Base-by-base conservation (phyloP, 1,139 yeast species). In the Yamadazyma sp. region DNA sequence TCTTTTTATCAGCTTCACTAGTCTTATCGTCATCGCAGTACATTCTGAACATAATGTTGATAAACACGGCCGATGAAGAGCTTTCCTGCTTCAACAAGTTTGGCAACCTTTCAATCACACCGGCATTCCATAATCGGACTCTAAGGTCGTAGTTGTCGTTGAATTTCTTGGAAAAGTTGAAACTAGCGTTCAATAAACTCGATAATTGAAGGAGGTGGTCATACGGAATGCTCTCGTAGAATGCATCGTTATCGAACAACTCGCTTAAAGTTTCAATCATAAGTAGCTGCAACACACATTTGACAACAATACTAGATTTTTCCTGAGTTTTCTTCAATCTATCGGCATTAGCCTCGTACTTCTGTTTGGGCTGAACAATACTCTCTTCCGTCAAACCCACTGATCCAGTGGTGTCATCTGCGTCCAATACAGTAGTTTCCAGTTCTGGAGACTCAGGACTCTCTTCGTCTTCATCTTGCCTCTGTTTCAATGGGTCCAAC, bases 51-150 rank as follows among this genome's bases (percentile, higher is more conserved):
- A 87, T 73, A 34, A 89, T 76, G 49, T 84, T 82, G 47, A 92
- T 80, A 59, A 82, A 86, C 1, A 89, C 95, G 2, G 95, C 92
- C 1, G 96, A 85, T 0, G 97, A 80, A 16, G 89, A 81, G 0
- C 95, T 82, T 60, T 94, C 98, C 61, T 94, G 98, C 52, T 87
- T 86, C 50, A 90, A 68, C 50, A 94, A 67, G 54, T 92, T 94
- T 16, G 99, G 98, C 44, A 90, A 73, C 56, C 92, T 85, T 54
- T 88, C 95, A 64, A 90, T 92, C 26, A 89, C 82, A 2, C 97
- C 96, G 8, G 94, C 88, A 54, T 88, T 86, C 83, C 95, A 90
- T 35, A 94, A 70, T 47, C 95, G 71, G 15, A 86, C 85, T 48
- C 99, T 72, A 48, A 92, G 70, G 41, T 88, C 92, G 57, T 86